phyloP scores from a whole-genome alignment of 441 rosid species.

The Populus trichocarpa region DNA sequence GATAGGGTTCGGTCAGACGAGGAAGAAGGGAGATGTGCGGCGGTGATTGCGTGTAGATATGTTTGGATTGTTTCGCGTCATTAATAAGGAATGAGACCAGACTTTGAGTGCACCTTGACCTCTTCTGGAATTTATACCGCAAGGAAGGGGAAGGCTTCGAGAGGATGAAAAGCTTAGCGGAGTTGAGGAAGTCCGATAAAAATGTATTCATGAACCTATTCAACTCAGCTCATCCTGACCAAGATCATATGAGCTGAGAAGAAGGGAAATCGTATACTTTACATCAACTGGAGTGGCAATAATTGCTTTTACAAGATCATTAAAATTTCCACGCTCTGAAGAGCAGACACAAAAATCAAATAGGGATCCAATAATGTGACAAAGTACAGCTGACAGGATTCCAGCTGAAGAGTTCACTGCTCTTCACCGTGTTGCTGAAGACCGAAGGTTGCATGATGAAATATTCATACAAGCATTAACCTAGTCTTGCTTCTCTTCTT shows the following conservation, averaged over 20 bases:
- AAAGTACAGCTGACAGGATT: neutral
- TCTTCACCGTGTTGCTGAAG: neutral
- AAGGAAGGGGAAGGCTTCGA: neutral
- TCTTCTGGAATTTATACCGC: neutral
- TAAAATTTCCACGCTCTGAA: neutral
- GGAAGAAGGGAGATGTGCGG: too few species aligned
- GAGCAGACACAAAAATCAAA: neutral
- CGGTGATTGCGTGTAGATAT: too few species aligned
- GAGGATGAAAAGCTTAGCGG: too few species aligned
- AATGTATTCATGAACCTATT: neutral
- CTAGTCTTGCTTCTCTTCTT: conserved; percentile 60
- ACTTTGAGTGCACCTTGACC: neutral
- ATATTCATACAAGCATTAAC: conserved; percentile 23
- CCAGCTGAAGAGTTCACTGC: conserved; percentile 5
- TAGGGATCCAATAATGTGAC: neutral
- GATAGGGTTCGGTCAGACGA: too few species aligned
- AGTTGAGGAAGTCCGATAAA: too few species aligned
- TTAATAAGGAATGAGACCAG: too few species aligned
- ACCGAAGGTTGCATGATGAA: neutral
- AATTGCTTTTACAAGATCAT: neutral
- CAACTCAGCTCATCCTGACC: neutral
- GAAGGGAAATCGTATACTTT: conserved; percentile 1
- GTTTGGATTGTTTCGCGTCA: too few species aligned
- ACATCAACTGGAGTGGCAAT: conserved; percentile 11
- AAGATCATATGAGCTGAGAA: neutral